A percentile compares a stretch with the other conserved stretches of the same genome.
Evolutionary conservation across 208 protist species (phyloP).

Genomic region (Trypanosomatidae sp.): DNA sequence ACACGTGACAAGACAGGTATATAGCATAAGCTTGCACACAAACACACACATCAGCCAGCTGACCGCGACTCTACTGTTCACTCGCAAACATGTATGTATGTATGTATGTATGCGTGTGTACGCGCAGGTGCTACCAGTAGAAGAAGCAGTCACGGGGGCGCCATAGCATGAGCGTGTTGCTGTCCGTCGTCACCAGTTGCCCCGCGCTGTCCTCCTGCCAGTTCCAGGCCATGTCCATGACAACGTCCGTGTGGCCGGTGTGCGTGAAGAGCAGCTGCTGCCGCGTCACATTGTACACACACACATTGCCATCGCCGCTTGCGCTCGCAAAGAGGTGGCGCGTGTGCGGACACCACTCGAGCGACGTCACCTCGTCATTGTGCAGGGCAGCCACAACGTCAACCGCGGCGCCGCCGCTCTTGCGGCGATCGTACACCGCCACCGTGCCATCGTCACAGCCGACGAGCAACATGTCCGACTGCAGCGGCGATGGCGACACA

Average conservation of each 20-base stretch:
- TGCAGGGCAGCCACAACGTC: too few species aligned
- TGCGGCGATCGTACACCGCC: conserved; percentile 50
- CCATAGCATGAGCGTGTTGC: conserved; percentile 83
- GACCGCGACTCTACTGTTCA: too few species aligned
- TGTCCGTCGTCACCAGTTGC: conserved; percentile 66
- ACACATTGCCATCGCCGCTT: conserved; percentile 58
- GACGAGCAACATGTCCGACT: conserved; percentile 36
- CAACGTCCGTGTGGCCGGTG: conserved; percentile 63
- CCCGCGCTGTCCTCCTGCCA: conserved; percentile 75
- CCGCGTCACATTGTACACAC: conserved; percentile 47
- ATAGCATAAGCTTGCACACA: too few species aligned
- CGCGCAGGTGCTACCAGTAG: conserved; percentile 1
- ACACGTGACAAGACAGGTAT: too few species aligned
- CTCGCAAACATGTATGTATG: background rate
- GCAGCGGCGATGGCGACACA: conserved; percentile 34
- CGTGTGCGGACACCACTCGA: conserved; percentile 82
- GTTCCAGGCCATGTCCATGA: conserved; percentile 80
- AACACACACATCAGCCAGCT: too few species aligned
- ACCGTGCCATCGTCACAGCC: conserved; percentile 45
- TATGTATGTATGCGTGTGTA: conserved; percentile 1
- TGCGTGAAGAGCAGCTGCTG: conserved; percentile 64
- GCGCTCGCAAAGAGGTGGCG: conserved; percentile 64
- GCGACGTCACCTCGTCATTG: conserved; percentile 33
- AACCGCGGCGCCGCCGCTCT: too few species aligned
- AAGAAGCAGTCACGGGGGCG: conserved; percentile 77